Conservation (phyloP, 257 asterid species). For the Coffea canephora region DNA sequence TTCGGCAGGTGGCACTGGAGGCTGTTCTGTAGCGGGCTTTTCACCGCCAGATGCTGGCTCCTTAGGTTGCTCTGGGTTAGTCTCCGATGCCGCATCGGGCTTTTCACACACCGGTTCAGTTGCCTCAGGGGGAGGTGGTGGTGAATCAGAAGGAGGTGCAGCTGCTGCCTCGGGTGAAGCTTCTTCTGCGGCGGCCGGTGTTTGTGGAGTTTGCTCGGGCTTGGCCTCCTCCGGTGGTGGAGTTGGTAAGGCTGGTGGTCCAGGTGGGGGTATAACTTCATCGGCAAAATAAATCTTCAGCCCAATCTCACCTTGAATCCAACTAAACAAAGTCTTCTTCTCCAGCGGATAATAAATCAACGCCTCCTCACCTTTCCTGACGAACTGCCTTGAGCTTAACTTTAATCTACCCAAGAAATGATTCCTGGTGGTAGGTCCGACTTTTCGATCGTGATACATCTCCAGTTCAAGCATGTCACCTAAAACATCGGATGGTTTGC, state of each 20-base stretch:
- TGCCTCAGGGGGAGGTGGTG: conserved; percentile 25
- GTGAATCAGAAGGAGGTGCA: conserved; percentile 1
- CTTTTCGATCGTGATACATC: conserved; percentile 53
- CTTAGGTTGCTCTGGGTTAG: conserved; percentile 14
- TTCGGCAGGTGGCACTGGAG: conserved; percentile 29
- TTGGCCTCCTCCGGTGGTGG: conserved; percentile 36
- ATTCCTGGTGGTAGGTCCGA: conserved; percentile 78
- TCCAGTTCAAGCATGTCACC: conserved; percentile 76
- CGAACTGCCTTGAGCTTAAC: conserved; percentile 66
- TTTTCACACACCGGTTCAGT: conserved; percentile 22
- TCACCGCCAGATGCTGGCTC: conserved; percentile 25
- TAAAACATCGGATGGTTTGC: conserved; percentile 56
- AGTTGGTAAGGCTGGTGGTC: conserved; percentile 32
- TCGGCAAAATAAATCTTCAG: conserved; percentile 69
- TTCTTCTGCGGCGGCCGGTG: conserved; percentile 9
- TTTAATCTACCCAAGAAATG: conserved; percentile 66
- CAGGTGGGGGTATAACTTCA: conserved; percentile 47
- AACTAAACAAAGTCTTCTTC: conserved; percentile 56
- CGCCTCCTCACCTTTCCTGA: conserved; percentile 88
- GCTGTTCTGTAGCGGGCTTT: conserved; percentile 28
- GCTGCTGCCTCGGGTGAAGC: not conserved
- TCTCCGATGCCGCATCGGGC: conserved; percentile 22
- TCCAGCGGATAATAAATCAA: conserved; percentile 73
- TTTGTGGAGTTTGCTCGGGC: conserved; percentile 22
- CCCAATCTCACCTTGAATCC: conserved; percentile 85